Evolutionary conservation across 179 eudicot species (phyloP), one percentile per base, ranked within the genome.

Genomic region (Carnegiea gigantea): DNA sequence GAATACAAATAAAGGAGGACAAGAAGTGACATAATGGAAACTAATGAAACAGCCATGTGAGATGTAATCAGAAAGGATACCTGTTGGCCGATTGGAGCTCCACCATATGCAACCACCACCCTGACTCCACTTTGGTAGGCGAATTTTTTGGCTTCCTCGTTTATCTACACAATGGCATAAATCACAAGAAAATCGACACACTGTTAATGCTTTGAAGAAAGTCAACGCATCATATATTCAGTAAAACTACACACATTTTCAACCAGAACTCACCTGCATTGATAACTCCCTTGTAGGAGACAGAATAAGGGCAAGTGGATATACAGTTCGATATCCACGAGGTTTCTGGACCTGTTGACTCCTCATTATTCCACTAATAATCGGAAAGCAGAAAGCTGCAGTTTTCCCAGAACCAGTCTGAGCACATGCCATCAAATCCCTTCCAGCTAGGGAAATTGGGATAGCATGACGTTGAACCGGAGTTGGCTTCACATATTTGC

Each of bases 281-380:
- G 98, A 93, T 62, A 95, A 85, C 89, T 95, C 98, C 83, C 98
- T 93, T 36, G 98, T 95, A 57, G 98, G 98, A 33, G 97, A 93
- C 12, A 95, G 86, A 83, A 95, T 92, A 40, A 95, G 97, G 72
- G 98, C 97, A 81, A 91, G 89, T 13, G 98, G 98, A 77, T 81
- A 92, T 15, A 82, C 93, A 77, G 92, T 88, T 23, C 98, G 89
- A 70, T 83, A 84, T 30, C 93, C 92, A 70, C 90, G 93, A 53
- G 88, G 93, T 78, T 90, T 88, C 75, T 82, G 90, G n/a, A 78
- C 86, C 79, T 82, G 80, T 38, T 84, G 81, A 15, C 92, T 90
- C 84, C 81, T 90, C 92, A 92, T 87, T 71, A 92, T 92, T 64
- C 93, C 95, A 79, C 95, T 90, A 68, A 92, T 92, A 53, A 92